phyloP scores from a whole-genome alignment of 1,284 basidiomycete genomes.

The Spongispora temasekensis region DNA sequence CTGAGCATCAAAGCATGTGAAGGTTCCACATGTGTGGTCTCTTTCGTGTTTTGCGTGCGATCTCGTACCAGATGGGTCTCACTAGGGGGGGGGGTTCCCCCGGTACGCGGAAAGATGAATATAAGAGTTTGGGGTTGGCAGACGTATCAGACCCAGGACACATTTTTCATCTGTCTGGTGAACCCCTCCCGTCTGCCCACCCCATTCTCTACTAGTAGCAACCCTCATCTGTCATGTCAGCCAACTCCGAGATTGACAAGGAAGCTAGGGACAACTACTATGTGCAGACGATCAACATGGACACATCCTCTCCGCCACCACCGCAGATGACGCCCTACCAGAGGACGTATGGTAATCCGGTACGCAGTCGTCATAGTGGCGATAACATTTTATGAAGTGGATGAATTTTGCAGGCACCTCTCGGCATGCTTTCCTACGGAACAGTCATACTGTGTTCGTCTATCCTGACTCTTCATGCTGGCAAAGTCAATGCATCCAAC shows the following conservation, averaged over 20 bases:
- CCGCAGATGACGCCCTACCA: conserved; percentile 28
- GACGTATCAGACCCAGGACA: background rate
- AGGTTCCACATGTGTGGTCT: too few species aligned
- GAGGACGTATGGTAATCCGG: conserved; percentile 30
- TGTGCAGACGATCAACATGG: conserved; percentile 28
- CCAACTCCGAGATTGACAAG: conserved; percentile 21
- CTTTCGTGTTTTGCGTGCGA: background rate
- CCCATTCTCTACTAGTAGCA: background rate
- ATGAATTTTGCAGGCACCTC: conserved; percentile 19
- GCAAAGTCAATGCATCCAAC: conserved; percentile 22
- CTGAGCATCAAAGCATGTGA: too few species aligned
- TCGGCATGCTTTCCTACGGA: conserved; percentile 32
- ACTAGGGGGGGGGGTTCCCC: background rate
- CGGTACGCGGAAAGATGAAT: conserved; percentile 3
- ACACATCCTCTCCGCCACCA: conserved; percentile 14
- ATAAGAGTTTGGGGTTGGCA: conserved; percentile 19
- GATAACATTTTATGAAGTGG: conserved; percentile 3
- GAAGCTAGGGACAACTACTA: conserved; percentile 29
- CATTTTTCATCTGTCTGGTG: conserved; percentile 2
- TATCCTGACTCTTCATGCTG: conserved; percentile 23
- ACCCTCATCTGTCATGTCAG: conserved; percentile 22
- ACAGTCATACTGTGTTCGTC: conserved; percentile 34
- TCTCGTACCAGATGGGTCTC: background rate
- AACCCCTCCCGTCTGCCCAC: background rate
- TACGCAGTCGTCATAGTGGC: conserved; percentile 4